Percentiles rank a stretch among this genome's conserved stretches.
Conservation (phyloP, 2,329 filamentous ascomycete species). For the Colletotrichum melonis region DNA sequence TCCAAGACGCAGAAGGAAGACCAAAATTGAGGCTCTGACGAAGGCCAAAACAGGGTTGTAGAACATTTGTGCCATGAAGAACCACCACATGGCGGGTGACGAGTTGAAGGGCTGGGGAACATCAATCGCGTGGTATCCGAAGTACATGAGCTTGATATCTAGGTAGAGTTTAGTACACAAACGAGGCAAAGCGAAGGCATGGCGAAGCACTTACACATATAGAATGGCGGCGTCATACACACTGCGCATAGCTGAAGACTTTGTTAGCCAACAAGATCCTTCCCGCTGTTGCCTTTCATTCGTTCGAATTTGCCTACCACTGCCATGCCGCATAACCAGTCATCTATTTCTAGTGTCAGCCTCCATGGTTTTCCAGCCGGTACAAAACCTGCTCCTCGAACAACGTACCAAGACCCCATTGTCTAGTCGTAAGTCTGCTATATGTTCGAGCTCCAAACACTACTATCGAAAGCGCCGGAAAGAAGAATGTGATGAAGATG, state of each 20-base stretch:
- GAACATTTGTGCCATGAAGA: conserved; percentile 51
- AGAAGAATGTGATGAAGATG: conserved; percentile 46
- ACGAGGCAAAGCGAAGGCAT: neutral
- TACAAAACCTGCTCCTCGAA: neutral
- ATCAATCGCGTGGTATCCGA: conserved; percentile 40
- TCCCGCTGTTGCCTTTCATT: neutral
- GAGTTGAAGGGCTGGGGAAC: conserved; percentile 23
- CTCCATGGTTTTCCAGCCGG: neutral
- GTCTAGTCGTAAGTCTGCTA: conserved; percentile 40
- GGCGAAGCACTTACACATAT: conserved; percentile 41
- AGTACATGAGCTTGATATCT: conserved; percentile 45
- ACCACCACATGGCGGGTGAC: conserved; percentile 39
- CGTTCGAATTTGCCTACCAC: conserved; percentile 29
- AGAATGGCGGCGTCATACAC: conserved; percentile 39
- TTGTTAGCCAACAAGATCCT: neutral
- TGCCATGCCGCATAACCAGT: conserved; percentile 41
- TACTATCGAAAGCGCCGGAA: conserved; percentile 44
- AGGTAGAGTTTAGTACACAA: neutral
- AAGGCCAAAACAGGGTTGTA: conserved; percentile 60
- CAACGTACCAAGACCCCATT: conserved; percentile 42
- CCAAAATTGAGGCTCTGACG: conserved; percentile 56
- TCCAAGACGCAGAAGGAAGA: conserved; percentile 57
- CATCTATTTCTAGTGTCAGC: conserved; percentile 37
- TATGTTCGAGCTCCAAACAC: conserved; percentile 41
- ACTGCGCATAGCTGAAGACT: conserved; percentile 33